Evolutionary conservation across 2,329 filamentous ascomycete genomes (phyloP), one percentile per base, ranked within the genome.

Genomic region (Talaromyces atroroseus): DNA sequence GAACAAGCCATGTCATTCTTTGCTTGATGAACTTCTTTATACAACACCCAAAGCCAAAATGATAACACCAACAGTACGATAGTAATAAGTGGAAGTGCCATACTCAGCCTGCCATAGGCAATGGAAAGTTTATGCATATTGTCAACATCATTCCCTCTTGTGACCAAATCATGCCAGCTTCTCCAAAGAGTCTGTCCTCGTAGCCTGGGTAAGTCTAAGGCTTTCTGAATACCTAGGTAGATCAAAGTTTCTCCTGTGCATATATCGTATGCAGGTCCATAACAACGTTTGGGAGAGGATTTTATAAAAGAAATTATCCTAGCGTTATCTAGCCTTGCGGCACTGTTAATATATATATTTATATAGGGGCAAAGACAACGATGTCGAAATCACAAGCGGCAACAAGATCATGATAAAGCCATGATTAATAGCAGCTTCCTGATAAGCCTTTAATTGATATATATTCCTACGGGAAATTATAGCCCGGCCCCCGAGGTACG

Each of bases 251-350:
- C 51, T 3, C 51, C 51, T 7, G 51, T 53, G 10, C n/a, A 14
- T 21, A 53, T 53, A 45, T 53, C 51, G 51, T 53, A 47, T 53
- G 42, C 8, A 53, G 32, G 34, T 53, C 40, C 51, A 53, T 47
- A 5, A 47, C 51, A 20, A 38, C 51, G 29, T 53, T 53, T 36
- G 51, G 51, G 5, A 16, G 51, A 40, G 2, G 51, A 53, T 24
- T 42, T 42, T 7, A 53, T 26, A 3, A 46, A 42, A 4, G 51
- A 18, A 38, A 38, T 42, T 21, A 53, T 46, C 1, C 51, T 42
- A n/a, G 29, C 51, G 51, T 53, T 42, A 14, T 53, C 51, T 11
- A 53, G 11, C 26, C 40, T 46, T 45, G 51, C 40, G 24, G 51
- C 51, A 8, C 51, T 42, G 38, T 47, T 42, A 20, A 40, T 34